Conservation (phyloP, 1,139 yeast genomes). For the Schwanniomyces etchellsii region DNA sequence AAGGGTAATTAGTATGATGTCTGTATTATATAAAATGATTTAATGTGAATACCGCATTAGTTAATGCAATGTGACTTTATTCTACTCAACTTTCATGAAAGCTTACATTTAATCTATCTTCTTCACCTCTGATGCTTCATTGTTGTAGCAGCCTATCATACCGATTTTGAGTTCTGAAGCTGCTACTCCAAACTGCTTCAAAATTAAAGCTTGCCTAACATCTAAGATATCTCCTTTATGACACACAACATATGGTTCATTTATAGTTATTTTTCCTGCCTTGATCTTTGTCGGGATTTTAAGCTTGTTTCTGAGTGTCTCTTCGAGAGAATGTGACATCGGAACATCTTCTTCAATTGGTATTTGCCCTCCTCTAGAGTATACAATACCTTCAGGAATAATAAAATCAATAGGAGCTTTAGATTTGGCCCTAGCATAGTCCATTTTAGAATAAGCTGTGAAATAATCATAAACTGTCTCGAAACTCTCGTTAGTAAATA, state of each 20-base stretch:
- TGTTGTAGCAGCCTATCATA: slow-evolving; percentile 70
- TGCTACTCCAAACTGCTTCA: slow-evolving; percentile 94
- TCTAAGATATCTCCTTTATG: slow-evolving; percentile 74
- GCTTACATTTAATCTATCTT: slow-evolving; percentile 11
- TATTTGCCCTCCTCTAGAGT: slow-evolving; percentile 93
- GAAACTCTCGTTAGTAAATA: slow-evolving; percentile 83
- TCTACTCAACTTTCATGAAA: not conserved
- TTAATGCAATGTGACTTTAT: slow-evolving; percentile 1
- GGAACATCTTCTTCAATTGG: slow-evolving; percentile 91
- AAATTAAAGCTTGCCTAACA: slow-evolving; percentile 84
- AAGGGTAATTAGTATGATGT: not conserved
- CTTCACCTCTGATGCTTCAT: slow-evolving; percentile 36
- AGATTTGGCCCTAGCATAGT: slow-evolving; percentile 86
- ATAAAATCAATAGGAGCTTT: slow-evolving; percentile 76
- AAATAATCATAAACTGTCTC: slow-evolving; percentile 84
- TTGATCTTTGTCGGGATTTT: slow-evolving; percentile 90
- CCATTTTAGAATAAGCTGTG: slow-evolving; percentile 68
- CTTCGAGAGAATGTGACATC: slow-evolving; percentile 92
- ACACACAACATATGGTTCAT: slow-evolving; percentile 77
- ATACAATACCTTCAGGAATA: slow-evolving; percentile 85
- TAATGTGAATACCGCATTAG: not conserved
- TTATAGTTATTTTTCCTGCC: slow-evolving; percentile 77
- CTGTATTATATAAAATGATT: not conserved
- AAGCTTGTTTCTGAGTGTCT: slow-evolving; percentile 79
- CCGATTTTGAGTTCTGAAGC: slow-evolving; percentile 85